These are phyloP conservation scores for Letharia columbiana DNA, from an alignment of 495 filamentous ascomycete genomes.

Conservation along the genomic window DNA sequence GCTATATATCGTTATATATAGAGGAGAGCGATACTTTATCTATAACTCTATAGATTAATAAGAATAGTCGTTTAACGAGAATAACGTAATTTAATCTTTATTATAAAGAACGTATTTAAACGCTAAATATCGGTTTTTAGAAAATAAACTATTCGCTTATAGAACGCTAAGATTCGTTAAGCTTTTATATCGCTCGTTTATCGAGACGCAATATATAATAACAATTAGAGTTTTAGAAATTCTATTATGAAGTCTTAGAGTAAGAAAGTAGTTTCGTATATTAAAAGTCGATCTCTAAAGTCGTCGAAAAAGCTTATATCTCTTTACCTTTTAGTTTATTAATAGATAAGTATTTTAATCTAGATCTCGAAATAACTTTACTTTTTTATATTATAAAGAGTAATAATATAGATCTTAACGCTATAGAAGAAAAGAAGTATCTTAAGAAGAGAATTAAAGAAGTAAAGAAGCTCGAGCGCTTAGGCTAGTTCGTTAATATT, in stretches of 20 bases:
- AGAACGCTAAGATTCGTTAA: neutral
- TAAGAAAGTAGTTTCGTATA: neutral
- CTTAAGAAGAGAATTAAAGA: neutral
- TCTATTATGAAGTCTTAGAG: neutral
- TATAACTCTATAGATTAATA: constrained; percentile 12
- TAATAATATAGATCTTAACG: neutral
- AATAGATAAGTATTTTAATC: neutral
- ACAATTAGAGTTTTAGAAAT: neutral
- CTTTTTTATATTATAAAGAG: neutral
- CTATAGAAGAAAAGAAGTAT: neutral
- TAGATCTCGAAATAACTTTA: neutral
- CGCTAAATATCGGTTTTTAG: neutral
- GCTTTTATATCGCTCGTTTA: neutral
- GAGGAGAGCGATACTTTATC: constrained; percentile 1
- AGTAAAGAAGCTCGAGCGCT: neutral
- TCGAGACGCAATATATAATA: neutral
- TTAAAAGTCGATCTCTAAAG: neutral
- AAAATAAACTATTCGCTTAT: neutral
- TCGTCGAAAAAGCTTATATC: neutral
- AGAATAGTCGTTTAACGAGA: constrained; percentile 2
- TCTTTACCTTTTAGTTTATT: neutral
- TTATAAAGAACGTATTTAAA: neutral
- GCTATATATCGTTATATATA: constrained; percentile 12
- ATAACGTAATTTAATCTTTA: constrained; percentile 6
- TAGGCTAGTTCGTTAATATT: neutral